A percentile compares a stretch with the other conserved stretches of the same genome.
Conservation (phyloP, 169 alveolate genomes). For the Plasmodium fragile region DNA sequence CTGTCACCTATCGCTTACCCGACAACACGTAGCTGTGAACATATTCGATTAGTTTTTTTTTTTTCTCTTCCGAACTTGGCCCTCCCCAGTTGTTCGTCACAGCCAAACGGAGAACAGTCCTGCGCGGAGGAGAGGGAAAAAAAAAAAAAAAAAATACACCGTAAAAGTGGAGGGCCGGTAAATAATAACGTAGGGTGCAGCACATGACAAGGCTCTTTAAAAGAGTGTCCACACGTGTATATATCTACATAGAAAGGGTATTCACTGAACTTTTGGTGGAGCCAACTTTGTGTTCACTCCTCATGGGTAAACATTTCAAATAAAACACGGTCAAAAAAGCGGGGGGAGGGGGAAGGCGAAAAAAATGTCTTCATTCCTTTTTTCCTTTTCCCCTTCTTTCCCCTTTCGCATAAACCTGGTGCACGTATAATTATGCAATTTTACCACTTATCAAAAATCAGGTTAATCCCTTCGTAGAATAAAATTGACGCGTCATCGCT, state of each 20-base stretch:
- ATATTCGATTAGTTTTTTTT: slow-evolving; percentile 63
- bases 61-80: slow-evolving; percentile 50
- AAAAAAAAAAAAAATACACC: neutral
- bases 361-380: neutral
- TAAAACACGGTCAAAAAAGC: neutral
- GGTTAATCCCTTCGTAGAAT: slow-evolving; percentile 62
- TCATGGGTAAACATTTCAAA: neutral
- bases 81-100: slow-evolving; percentile 74
- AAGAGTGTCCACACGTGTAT: neutral
- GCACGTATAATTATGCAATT: neutral
- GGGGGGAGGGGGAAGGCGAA: neutral
- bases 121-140: neutral
- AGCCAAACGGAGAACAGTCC: slow-evolving; percentile 67
- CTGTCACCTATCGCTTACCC: neutral
- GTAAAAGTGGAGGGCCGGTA: neutral
- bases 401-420: neutral
- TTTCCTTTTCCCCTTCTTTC: neutral
- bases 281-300: neutral
- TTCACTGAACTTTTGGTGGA: neutral
- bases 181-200: neutral
- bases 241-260: neutral
- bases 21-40: slow-evolving; percentile 35
- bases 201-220: neutral
- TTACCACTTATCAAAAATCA: slow-evolving; percentile 64
- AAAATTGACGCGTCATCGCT: slow-evolving; percentile 18